A percentile compares a stretch with the other conserved stretches of the same genome.
These are phyloP conservation scores for Dactylellina haptotyla DNA, from an alignment of 2,329 filamentous ascomycete genomes.

Conservation along the genomic window DNA sequence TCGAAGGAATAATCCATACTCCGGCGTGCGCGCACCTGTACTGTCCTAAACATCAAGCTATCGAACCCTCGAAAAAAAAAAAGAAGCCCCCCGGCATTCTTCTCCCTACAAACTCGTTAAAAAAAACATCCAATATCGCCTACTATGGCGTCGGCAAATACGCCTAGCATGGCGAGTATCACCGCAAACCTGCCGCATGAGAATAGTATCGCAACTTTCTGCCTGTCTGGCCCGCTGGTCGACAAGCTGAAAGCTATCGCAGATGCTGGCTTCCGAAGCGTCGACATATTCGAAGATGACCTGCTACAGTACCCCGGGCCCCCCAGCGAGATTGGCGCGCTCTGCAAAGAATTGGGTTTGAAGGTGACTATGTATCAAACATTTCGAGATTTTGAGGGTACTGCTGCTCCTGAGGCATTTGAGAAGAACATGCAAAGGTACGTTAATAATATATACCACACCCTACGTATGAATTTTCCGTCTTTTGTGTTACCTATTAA, in stretches of 20 bases:
- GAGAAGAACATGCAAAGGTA: conserved; percentile 54
- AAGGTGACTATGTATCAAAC: conserved; percentile 56
- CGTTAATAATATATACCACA: conserved; percentile 42
- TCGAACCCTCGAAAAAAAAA: conserved; percentile 28
- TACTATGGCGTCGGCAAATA: conserved; percentile 48
- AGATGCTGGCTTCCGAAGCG: conserved; percentile 54
- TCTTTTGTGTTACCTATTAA: conserved; percentile 43
- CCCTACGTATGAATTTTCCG: conserved; percentile 30
- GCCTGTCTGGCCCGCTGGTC: conserved; percentile 51
- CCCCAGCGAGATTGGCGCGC: conserved; percentile 50
- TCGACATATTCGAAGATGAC: conserved; percentile 56
- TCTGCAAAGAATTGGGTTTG: conserved; percentile 55
- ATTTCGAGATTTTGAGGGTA: conserved; percentile 55
- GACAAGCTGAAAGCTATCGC: conserved; percentile 55
- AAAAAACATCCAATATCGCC: conserved; percentile 48
- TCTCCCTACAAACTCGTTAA: conserved; percentile 21
- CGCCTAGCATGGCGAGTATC: conserved; percentile 41
- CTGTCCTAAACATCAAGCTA: conserved; percentile 27
- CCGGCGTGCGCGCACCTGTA: conserved; percentile 26
- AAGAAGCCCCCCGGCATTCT: conserved; percentile 29
- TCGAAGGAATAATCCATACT: conserved; percentile 24
- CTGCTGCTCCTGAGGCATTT: conserved; percentile 53
- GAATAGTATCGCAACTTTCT: conserved; percentile 55
- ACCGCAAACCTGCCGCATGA: conserved; percentile 52
- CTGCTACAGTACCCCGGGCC: conserved; percentile 53